Evolutionary conservation across 73 alveolate genomes (phyloP).

Genomic region (Uronychia binucleata): DNA sequence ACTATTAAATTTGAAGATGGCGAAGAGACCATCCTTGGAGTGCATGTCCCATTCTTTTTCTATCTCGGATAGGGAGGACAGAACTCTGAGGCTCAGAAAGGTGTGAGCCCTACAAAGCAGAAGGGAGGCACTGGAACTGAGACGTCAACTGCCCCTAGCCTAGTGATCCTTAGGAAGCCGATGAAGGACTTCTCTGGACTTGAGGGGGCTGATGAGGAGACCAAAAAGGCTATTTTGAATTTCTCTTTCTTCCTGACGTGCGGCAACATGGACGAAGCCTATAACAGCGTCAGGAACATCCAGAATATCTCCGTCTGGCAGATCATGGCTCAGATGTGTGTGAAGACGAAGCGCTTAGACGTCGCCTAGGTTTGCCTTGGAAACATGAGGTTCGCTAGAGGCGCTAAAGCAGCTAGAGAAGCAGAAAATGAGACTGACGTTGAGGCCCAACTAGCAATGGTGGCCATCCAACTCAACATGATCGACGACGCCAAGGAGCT

Average conservation of each 20-base stretch:
- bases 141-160: constrained; percentile 46
- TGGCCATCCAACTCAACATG: constrained; percentile 96
- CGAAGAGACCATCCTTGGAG: constrained; percentile 74
- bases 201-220: constrained; percentile 90
- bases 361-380: constrained; percentile 98
- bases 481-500: constrained; percentile 96
- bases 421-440: constrained; percentile 95
- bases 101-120: constrained; percentile 27
- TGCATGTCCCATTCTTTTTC: constrained; percentile 68
- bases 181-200: constrained; percentile 95
- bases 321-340: constrained; percentile 98
- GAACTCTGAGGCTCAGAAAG: constrained; percentile 22
- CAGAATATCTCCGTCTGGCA: constrained; percentile 96
- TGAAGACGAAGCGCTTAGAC: constrained; percentile 96
- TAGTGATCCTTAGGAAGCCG: constrained; percentile 69
- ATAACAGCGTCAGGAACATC: constrained; percentile 93
- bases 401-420: constrained; percentile 97
- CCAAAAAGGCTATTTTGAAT: constrained; percentile 91
- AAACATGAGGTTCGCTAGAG: constrained; percentile 99
- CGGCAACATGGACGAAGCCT: constrained; percentile 98
- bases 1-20: constrained; percentile 77
- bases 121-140: constrained; percentile 53
- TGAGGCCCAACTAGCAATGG: constrained; percentile 98
- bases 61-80: constrained; percentile 58
- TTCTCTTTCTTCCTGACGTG: constrained; percentile 92